Evolutionary conservation across 192 early-diverging fungal species (phyloP).

Genomic region (Coemansia sp.): DNA sequence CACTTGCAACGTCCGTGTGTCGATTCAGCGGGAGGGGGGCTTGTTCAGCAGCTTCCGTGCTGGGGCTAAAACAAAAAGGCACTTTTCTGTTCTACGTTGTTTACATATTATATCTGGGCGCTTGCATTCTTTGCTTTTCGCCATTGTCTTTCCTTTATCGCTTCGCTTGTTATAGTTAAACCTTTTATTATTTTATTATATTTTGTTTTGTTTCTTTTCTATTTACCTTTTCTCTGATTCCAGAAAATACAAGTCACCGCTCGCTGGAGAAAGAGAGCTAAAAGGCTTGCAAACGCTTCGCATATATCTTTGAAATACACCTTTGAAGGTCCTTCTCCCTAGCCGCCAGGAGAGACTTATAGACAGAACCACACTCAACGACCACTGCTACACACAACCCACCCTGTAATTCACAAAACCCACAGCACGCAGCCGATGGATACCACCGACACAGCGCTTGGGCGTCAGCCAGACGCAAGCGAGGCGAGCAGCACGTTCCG

Average conservation of each 20-base stretch:
- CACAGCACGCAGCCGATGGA: too few relatives aligned
- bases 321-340: too few relatives aligned
- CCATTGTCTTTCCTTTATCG: not conserved
- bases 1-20: too few relatives aligned
- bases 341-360: too few relatives aligned
- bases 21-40: too few relatives aligned
- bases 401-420: too few relatives aligned
- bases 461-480: not conserved
- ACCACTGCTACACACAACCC: not conserved
- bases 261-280: not conserved
- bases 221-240: not conserved
- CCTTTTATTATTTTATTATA: not conserved
- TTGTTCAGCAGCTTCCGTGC: too few relatives aligned
- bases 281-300: too few relatives aligned
- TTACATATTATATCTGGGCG: slow-evolving; percentile 1
- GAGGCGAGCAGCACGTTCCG: slow-evolving; percentile 6
- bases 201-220: slow-evolving; percentile 1
- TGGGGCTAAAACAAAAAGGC: not conserved
- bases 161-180: not conserved
- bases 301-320: too few relatives aligned
- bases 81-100: slow-evolving; percentile 3
- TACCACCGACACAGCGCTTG: slow-evolving; percentile 3
- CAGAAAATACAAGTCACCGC: not conserved
- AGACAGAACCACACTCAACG: slow-evolving; percentile 5
- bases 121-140: not conserved